Evolutionary conservation across 805 yeast genomes (phyloP).

Genomic region (Candida koratica): DNA sequence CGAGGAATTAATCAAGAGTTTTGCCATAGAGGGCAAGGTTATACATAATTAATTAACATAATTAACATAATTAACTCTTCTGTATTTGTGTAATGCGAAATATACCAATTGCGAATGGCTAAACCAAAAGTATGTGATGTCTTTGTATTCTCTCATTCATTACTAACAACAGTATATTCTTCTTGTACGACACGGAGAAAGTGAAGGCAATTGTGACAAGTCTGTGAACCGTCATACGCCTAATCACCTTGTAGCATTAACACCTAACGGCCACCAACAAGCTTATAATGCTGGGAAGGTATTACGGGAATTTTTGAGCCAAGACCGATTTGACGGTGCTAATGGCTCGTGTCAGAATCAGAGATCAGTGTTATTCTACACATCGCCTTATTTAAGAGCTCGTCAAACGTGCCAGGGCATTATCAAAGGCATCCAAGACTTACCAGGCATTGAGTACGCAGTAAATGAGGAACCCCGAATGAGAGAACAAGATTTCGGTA

Average conservation of each 20-base stretch:
- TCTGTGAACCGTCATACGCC: slow-evolving; percentile 72
- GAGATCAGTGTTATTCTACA: slow-evolving; percentile 61
- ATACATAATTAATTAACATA: slow-evolving; percentile 4
- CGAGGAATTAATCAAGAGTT: slow-evolving; percentile 59
- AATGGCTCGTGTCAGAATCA: slow-evolving; percentile 4
- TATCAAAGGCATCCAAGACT: slow-evolving; percentile 49
- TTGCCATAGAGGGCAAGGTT: slow-evolving; percentile 51
- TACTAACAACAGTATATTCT: slow-evolving; percentile 51
- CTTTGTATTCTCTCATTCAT: neutral
- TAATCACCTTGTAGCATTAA: slow-evolving; percentile 74
- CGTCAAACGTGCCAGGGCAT: slow-evolving; percentile 78
- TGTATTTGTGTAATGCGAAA: slow-evolving; percentile 2
- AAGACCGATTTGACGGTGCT: slow-evolving; percentile 29
- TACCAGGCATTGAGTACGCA: slow-evolving; percentile 43
- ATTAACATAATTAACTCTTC: neutral
- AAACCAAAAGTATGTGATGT: slow-evolving; percentile 12
- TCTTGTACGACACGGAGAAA: slow-evolving; percentile 87
- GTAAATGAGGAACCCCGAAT: slow-evolving; percentile 85
- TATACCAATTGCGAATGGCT: slow-evolving; percentile 7
- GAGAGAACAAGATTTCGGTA: slow-evolving; percentile 94
- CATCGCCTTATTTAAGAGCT: slow-evolving; percentile 83
- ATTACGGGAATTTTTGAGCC: slow-evolving; percentile 36
- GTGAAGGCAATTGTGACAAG: slow-evolving; percentile 86
- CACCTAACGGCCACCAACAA: slow-evolving; percentile 64
- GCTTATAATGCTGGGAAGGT: slow-evolving; percentile 58